These are phyloP conservation scores for Vigna angularis DNA, from an alignment of 306 rosid species.

Conservation along the genomic window DNA sequence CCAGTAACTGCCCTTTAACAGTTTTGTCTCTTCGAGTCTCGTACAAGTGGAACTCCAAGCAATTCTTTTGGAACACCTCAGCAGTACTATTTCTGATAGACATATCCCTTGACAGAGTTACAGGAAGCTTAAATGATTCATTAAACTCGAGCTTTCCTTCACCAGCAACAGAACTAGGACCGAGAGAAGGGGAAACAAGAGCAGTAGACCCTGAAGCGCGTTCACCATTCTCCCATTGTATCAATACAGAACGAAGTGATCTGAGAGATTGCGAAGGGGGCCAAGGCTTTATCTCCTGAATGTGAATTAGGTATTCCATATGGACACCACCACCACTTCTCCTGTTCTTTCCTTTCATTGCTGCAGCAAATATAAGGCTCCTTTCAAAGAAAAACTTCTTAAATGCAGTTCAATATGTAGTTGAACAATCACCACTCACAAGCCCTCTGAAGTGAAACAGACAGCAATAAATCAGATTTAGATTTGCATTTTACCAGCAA, in stretches of 20 bases:
- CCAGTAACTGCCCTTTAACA: constrained; percentile 85
- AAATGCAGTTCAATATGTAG: constrained; percentile 40
- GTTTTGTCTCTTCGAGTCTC: constrained; percentile 90
- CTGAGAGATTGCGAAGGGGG: constrained; percentile 87
- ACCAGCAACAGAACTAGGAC: constrained; percentile 68
- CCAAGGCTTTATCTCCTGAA: constrained; percentile 95
- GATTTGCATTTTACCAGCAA: constrained; percentile 33
- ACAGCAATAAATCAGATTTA: constrained; percentile 27
- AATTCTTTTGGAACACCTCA: constrained; percentile 75
- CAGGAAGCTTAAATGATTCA: constrained; percentile 76
- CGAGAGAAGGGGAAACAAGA: constrained; percentile 68
- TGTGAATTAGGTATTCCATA: constrained; percentile 67
- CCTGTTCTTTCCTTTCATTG: constrained; percentile 80
- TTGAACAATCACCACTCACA: constrained; percentile 36
- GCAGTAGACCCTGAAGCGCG: constrained; percentile 84
- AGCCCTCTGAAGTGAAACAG: constrained; percentile 45
- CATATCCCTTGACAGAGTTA: constrained; percentile 73
- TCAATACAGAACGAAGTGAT: constrained; percentile 73
- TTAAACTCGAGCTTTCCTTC: constrained; percentile 90
- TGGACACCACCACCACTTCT: constrained; percentile 62
- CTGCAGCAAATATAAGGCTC: constrained; percentile 24
- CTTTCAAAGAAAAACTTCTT: constrained; percentile 38
- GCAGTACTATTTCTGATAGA: constrained; percentile 70
- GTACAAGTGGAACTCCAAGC: constrained; percentile 78
- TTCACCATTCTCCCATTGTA: constrained; percentile 95